phyloP scores from a whole-genome alignment of 345 rosid species.

The Theobroma cacao region DNA sequence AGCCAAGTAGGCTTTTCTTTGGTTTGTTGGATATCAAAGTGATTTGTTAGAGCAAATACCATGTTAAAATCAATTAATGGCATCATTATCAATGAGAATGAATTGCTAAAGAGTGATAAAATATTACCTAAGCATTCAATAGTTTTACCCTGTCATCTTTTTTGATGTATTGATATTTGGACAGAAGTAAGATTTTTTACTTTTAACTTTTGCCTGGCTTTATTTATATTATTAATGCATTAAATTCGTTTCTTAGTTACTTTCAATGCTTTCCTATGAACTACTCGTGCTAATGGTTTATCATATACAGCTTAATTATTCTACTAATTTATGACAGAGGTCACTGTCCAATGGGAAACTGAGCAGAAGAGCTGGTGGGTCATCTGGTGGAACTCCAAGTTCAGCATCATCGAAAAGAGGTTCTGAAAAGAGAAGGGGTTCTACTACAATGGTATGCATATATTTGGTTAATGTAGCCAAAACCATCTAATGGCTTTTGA shows the following conservation, averaged over 20 bases:
- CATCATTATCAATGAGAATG: not conserved
- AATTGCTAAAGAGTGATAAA: not conserved
- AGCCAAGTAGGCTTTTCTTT: not conserved
- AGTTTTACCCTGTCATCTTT: not conserved
- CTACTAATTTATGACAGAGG: conserved; percentile 34
- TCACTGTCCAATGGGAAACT: conserved; percentile 42
- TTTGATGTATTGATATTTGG: not conserved
- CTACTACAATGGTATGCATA: conserved; percentile 44
- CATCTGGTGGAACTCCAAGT: conserved; percentile 41
- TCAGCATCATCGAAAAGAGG: conserved; percentile 50
- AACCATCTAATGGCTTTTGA: not conserved
- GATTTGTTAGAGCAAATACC: not conserved
- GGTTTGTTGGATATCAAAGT: not conserved
- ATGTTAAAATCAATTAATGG: not conserved
- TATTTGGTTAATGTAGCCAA: not conserved
- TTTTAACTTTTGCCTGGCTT: not conserved
- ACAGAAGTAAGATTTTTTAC: not conserved
- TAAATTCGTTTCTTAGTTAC: not conserved
- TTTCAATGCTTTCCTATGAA: not conserved
- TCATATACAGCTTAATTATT: not conserved
- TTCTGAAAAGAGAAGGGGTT: conserved; percentile 53
- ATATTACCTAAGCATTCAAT: not conserved
- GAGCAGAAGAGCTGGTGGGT: conserved; percentile 44
- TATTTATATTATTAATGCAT: not conserved
- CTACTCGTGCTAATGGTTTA: not conserved